phyloP scores from a whole-genome alignment of 495 filamentous ascomycete species.

The Parathielavia hyrcaniae region DNA sequence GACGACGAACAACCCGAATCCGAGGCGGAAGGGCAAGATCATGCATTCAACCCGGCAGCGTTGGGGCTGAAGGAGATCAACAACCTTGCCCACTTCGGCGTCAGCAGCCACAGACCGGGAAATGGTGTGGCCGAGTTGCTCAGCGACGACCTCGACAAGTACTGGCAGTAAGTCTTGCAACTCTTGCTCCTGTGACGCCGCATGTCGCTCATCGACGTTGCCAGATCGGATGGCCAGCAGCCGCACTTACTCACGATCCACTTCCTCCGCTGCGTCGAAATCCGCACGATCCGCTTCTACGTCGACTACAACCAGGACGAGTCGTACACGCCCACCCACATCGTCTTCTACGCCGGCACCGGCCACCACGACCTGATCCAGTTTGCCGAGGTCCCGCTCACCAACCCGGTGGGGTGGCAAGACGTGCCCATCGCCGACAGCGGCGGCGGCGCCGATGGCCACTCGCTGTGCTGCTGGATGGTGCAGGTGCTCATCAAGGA shows the following conservation, averaged over 20 bases:
- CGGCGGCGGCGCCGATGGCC: conserved; percentile 52
- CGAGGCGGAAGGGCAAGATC: conserved; percentile 24
- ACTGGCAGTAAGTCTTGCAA: conserved; percentile 69
- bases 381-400: conserved; percentile 72
- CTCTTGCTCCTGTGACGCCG: neutral
- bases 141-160: conserved; percentile 67
- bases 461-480: conserved; percentile 75
- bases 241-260: conserved; percentile 91
- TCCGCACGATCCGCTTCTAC: conserved; percentile 76
- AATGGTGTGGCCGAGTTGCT: conserved; percentile 82
- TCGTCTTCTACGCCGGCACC: conserved; percentile 78
- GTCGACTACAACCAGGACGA: conserved; percentile 90
- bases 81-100: conserved; percentile 87
- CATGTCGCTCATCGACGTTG: conserved; percentile 1
- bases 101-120: conserved; percentile 84
- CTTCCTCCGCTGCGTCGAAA: conserved; percentile 86
- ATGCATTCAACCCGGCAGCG: conserved; percentile 40
- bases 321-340: conserved; percentile 93
- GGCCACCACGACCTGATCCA: conserved; percentile 79
- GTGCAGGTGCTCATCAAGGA: conserved; percentile 82
- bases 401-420: conserved; percentile 80
- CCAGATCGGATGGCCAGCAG: conserved; percentile 82
- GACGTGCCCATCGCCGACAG: conserved; percentile 72
- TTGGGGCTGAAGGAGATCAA: conserved; percentile 80
- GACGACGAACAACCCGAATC: conserved; percentile 25